Evolutionary conservation across 495 filamentous ascomycete species (phyloP).

Genomic region (Barbatosphaeria neglecta): DNA sequence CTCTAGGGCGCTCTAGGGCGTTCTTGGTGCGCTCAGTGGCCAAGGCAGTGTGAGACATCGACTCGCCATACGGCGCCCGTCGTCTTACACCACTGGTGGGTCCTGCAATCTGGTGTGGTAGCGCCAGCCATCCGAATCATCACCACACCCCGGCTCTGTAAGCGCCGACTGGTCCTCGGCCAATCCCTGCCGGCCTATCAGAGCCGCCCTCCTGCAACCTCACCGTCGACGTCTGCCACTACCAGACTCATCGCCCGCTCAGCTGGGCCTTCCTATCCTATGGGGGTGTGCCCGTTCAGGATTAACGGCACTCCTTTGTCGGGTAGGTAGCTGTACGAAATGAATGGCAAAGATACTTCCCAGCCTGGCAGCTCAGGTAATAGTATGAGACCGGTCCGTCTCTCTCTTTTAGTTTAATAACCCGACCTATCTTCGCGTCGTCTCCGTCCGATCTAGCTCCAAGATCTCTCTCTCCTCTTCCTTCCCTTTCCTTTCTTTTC

Average conservation of each 20-base stretch:
- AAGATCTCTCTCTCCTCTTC: constrained; percentile 4
- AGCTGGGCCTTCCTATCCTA: constrained; percentile 1
- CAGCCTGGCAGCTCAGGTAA: neutral
- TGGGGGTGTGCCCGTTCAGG: constrained; percentile 2
- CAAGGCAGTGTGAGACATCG: constrained; percentile 38
- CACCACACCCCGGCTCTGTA: constrained; percentile 30
- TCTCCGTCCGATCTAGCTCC: neutral
- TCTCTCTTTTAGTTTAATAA: constrained; percentile 3
- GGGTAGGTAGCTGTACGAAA: neutral
- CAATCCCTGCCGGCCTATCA: constrained; percentile 35
- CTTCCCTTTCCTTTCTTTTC: constrained; percentile 1
- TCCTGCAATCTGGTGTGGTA: constrained; percentile 27
- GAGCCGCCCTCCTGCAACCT: constrained; percentile 18
- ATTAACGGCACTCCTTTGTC: neutral
- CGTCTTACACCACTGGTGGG: constrained; percentile 32
- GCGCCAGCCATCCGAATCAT: constrained; percentile 36
- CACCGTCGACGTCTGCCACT: constrained; percentile 6
- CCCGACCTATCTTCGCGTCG: constrained; percentile 3
- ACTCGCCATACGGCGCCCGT: constrained; percentile 29
- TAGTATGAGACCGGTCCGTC: constrained; percentile 2
- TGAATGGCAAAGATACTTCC: neutral
- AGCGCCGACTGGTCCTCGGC: constrained; percentile 37
- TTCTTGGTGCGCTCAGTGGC: constrained; percentile 12
- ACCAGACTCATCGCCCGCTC: constrained; percentile 5
- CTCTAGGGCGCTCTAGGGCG: too few species aligned